phyloP scores from a whole-genome alignment of 352 stramenopile genomes.

The Porosira glacialis region DNA sequence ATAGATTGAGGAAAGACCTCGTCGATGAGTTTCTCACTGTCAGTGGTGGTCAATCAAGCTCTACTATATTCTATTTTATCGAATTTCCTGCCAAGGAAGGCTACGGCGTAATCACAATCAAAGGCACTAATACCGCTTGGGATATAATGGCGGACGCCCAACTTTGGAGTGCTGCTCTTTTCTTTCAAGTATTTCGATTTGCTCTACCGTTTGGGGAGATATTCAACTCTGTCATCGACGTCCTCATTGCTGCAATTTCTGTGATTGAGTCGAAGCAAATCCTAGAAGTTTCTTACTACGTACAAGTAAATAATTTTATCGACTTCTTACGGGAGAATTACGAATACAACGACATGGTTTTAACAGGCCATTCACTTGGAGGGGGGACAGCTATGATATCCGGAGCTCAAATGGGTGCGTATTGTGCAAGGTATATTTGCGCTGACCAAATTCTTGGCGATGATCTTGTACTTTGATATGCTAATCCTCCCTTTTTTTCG shows the following conservation, averaged over 20 bases:
- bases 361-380: neutral
- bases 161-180: conserved; percentile 64
- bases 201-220: conserved; percentile 62
- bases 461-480: neutral
- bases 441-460: neutral
- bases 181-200: conserved; percentile 66
- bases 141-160: conserved; percentile 63
- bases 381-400: neutral
- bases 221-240: conserved; percentile 61
- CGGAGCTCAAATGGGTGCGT: neutral
- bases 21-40: no score
- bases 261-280: conserved; percentile 31
- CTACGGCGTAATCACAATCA: conserved; percentile 33
- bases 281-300: conserved; percentile 54
- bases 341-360: conserved; percentile 1
- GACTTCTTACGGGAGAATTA: conserved; percentile 38
- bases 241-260: conserved; percentile 31
- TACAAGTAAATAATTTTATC: conserved; percentile 51
- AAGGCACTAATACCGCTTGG: conserved; percentile 58
- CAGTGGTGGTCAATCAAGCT: no score
- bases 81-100: neutral
- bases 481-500: no score
- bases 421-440: neutral
- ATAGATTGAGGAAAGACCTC: no score
- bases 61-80: no score